Evolutionary conservation across 106 monocot genomes (phyloP).

Genomic region (Agapanthus africanus): DNA sequence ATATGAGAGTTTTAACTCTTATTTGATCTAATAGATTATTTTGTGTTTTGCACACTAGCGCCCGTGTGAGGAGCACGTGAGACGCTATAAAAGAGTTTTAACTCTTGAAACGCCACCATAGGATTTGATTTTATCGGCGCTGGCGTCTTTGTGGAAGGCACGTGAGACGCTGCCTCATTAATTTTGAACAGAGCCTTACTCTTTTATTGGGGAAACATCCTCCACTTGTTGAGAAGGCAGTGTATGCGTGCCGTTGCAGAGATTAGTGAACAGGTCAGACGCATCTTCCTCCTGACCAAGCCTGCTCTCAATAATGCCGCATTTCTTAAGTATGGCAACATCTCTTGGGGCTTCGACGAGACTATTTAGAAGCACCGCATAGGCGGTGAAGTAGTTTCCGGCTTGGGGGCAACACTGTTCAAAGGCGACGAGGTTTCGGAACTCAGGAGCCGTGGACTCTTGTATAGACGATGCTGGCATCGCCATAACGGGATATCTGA

Average conservation of each 20-base stretch:
- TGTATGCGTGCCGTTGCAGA: slow-evolving; percentile 3
- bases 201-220: too few species aligned
- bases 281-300: slow-evolving; percentile 11
- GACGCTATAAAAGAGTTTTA: too few species aligned
- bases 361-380: slow-evolving; percentile 15
- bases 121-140: too few species aligned
- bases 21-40: too few species aligned
- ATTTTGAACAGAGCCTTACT: too few species aligned
- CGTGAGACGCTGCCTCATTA: too few species aligned
- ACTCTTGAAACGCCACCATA: too few species aligned
- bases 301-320: slow-evolving; percentile 15
- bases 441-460: background rate
- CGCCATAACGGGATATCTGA: background rate
- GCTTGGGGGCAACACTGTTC: slow-evolving; percentile 19
- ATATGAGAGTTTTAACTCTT: too few species aligned
- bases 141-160: too few species aligned
- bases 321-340: slow-evolving; percentile 9
- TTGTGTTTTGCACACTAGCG: too few species aligned
- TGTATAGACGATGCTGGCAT: slow-evolving; percentile 20
- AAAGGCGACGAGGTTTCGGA: slow-evolving; percentile 29
- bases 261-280: slow-evolving; percentile 11
- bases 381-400: slow-evolving; percentile 11
- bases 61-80: too few species aligned
- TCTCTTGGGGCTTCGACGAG: slow-evolving; percentile 10
- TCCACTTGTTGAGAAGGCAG: too few species aligned